Percentiles rank a stretch among this genome's conserved stretches.
Conservation (phyloP, 352 stramenopile species). For the Phytophthora crassamura region DNA sequence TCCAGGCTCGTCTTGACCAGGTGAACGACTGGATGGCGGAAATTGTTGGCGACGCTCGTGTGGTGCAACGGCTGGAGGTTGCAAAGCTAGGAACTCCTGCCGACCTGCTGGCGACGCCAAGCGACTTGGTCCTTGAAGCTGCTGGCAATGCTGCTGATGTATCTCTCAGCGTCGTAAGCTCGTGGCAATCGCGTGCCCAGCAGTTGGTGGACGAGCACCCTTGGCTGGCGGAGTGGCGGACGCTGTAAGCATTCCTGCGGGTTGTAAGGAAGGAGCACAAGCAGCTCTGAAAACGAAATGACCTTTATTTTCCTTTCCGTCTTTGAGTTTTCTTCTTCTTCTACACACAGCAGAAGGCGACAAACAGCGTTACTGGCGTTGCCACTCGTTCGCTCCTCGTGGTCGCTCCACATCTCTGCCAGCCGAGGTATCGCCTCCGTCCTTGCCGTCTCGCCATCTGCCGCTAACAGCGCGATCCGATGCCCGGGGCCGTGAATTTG, state of each 20-base stretch:
- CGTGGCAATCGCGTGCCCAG: slow-evolving; percentile 61
- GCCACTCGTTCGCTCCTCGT: slow-evolving; percentile 21
- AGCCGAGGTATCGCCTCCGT: slow-evolving; percentile 3
- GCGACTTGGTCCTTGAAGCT: slow-evolving; percentile 69
- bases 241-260: slow-evolving; percentile 45
- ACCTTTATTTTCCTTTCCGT: slow-evolving; percentile 39
- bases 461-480: slow-evolving; percentile 12
- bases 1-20: slow-evolving; percentile 74
- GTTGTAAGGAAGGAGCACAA: not conserved
- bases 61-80: slow-evolving; percentile 67
- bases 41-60: slow-evolving; percentile 54
- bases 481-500: slow-evolving; percentile 23
- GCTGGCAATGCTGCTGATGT: slow-evolving; percentile 25
- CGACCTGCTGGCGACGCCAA: slow-evolving; percentile 73
- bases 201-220: slow-evolving; percentile 44
- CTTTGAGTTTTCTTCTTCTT: slow-evolving; percentile 29
- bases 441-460: slow-evolving; percentile 11
- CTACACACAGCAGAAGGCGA: slow-evolving; percentile 31
- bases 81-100: slow-evolving; percentile 85
- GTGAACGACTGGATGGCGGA: slow-evolving; percentile 84
- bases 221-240: slow-evolving; percentile 87
- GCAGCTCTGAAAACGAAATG: slow-evolving; percentile 29
- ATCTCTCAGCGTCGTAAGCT: slow-evolving; percentile 42
- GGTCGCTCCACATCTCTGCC: not conserved
- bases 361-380: not conserved